Evolutionary conservation across 805 yeast species (phyloP).

Genomic region (Candida manassasensis): DNA sequence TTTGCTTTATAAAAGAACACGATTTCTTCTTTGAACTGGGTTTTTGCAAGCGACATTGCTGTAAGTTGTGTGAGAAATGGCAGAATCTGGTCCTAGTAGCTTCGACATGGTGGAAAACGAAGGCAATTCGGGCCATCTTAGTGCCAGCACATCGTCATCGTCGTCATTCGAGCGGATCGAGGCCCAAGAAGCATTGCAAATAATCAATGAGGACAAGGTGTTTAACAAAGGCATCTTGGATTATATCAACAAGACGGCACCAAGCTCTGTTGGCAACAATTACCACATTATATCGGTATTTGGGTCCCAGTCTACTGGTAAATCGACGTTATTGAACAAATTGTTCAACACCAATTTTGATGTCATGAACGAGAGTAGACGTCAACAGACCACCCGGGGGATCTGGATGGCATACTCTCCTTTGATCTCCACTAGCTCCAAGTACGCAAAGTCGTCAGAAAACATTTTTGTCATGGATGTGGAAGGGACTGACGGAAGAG

Average conservation of each 20-base stretch:
- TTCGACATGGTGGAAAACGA: constrained; percentile 1
- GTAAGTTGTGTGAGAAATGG: too few relatives aligned
- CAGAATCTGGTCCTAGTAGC: background rate
- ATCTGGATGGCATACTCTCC: constrained; percentile 43
- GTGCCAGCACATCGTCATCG: constrained; percentile 10
- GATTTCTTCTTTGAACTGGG: too few relatives aligned
- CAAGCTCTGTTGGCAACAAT: constrained; percentile 51
- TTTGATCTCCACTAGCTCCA: constrained; percentile 16
- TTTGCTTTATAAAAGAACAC: background rate
- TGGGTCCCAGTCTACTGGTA: constrained; percentile 96
- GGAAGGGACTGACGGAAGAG: constrained; percentile 99
- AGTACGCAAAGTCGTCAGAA: constrained; percentile 11
- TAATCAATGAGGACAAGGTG: constrained; percentile 56
- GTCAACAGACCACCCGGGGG: constrained; percentile 75
- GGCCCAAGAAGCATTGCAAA: constrained; percentile 46
- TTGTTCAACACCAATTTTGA: constrained; percentile 85
- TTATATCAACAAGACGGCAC: constrained; percentile 31
- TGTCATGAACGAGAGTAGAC: constrained; percentile 81
- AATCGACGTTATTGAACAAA: constrained; percentile 83
- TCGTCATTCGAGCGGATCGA: constrained; percentile 41
- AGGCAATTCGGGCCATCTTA: constrained; percentile 1
- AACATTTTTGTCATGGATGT: constrained; percentile 85
- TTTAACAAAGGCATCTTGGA: constrained; percentile 39
- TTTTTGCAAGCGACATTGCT: too few relatives aligned
- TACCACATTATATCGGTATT: constrained; percentile 93